These are phyloP conservation scores for Trichosporon faecale DNA, from an alignment of 1,284 basidiomycete species.

Conservation along the genomic window DNA sequence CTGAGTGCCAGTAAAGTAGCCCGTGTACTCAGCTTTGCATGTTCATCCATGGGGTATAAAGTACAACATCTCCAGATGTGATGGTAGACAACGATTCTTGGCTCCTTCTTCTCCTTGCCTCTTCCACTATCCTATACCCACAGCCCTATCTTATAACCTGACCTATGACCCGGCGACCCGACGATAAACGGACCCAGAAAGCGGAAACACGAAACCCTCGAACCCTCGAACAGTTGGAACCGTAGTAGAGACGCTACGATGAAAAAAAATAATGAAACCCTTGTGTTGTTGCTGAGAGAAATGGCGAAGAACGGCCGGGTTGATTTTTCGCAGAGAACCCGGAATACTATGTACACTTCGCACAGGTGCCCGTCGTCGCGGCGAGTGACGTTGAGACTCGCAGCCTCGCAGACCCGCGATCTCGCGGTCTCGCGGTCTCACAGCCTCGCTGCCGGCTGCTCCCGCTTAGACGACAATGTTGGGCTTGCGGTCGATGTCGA, in stretches of 20 bases:
- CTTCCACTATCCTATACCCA: not conserved
- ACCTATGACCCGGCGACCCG: not conserved
- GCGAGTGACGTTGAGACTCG: too few species aligned
- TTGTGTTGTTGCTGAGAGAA: too few species aligned
- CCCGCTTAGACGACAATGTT: not conserved
- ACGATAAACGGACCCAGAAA: not conserved
- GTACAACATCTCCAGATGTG: not conserved
- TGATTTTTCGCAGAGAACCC: too few species aligned
- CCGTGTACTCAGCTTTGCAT: not conserved
- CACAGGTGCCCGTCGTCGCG: too few species aligned
- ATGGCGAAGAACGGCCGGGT: too few species aligned
- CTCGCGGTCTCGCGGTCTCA: not conserved
- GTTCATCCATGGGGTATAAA: not conserved
- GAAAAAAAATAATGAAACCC: too few species aligned
- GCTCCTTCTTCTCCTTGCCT: not conserved
- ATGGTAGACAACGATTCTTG: not conserved
- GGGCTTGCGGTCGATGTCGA: conserved; percentile 22
- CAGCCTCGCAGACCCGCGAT: too few species aligned
- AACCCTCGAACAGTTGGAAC: too few species aligned
- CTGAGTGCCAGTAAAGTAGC: not conserved
- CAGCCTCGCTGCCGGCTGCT: not conserved
- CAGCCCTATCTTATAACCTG: not conserved
- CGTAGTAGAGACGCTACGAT: too few species aligned
- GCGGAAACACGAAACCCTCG: too few species aligned
- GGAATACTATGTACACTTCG: too few species aligned